These are phyloP conservation scores for Venturia effusa DNA, from an alignment of 2,329 filamentous ascomycete species.

Conservation along the genomic window DNA sequence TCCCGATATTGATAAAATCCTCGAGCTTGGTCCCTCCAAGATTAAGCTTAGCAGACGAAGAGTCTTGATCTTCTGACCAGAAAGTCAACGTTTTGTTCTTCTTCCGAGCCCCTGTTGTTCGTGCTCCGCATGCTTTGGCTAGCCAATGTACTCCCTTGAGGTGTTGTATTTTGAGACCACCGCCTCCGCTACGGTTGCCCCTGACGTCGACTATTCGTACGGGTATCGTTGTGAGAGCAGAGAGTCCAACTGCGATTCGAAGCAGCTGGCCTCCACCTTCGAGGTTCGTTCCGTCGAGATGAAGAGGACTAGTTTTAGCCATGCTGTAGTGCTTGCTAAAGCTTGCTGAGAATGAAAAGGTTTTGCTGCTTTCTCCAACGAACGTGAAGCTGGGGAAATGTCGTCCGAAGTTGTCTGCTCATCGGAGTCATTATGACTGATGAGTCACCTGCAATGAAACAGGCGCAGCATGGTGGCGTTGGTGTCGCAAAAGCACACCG, in stretches of 20 bases:
- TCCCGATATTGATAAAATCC: slow-evolving; percentile 31
- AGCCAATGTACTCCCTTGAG: slow-evolving; percentile 44
- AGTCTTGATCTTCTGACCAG: slow-evolving; percentile 17
- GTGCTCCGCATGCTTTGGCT: slow-evolving; percentile 36
- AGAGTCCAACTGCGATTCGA: slow-evolving; percentile 44
- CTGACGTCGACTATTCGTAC: slow-evolving; percentile 44
- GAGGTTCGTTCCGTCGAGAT: slow-evolving; percentile 43
- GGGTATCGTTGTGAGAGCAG: slow-evolving; percentile 39
- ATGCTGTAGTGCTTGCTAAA: not conserved
- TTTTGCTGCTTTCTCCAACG: not conserved
- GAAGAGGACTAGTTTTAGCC: not conserved
- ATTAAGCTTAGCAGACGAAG: slow-evolving; percentile 16
- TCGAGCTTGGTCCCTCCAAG: slow-evolving; percentile 10
- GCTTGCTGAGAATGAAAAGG: not conserved
- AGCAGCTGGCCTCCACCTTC: slow-evolving; percentile 54
- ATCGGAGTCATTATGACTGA: not conserved
- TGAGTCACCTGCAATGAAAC: not conserved
- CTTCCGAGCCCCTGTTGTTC: slow-evolving; percentile 28
- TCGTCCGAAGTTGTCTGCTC: not conserved
- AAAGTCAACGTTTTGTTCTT: slow-evolving; percentile 34
- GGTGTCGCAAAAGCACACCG: not conserved
- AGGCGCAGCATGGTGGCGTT: not conserved
- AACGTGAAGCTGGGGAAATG: not conserved
- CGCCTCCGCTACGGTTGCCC: slow-evolving; percentile 39
- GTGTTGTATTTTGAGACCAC: slow-evolving; percentile 47